Evolutionary conservation across 1,284 basidiomycete genomes (phyloP).

Genomic region (Tremellales sp.): DNA sequence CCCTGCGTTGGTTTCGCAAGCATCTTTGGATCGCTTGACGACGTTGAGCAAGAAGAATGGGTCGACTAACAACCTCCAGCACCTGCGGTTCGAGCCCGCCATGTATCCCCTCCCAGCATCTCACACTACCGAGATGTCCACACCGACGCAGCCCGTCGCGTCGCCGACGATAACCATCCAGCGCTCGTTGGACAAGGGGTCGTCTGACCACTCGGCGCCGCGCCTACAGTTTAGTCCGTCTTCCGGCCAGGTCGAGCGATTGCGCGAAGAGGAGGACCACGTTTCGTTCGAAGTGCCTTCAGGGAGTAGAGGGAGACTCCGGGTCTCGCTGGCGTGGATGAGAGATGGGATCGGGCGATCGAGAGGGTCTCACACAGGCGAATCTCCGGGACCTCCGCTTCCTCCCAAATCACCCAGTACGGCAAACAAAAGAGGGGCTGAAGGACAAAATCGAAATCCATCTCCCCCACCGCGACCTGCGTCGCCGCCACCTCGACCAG

Average conservation of each 20-base stretch:
- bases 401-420: conserved; percentile 17
- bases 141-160: background rate
- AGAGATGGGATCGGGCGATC: conserved; percentile 11
- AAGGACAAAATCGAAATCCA: background rate
- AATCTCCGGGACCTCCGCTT: conserved; percentile 11
- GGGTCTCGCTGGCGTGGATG: conserved; percentile 32
- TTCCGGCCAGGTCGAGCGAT: background rate
- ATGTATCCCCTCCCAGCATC: conserved; percentile 28
- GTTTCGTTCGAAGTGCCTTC: conserved; percentile 36
- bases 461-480: background rate
- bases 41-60: conserved; percentile 12
- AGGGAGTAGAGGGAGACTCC: conserved; percentile 22
- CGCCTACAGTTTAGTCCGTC: background rate
- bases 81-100: conserved; percentile 25
- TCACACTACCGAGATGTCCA: conserved; percentile 1
- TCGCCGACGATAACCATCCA: conserved; percentile 1
- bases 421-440: background rate
- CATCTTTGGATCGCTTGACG: conserved; percentile 11
- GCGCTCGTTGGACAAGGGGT: background rate
- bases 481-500: background rate
- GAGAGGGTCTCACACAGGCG: background rate
- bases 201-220: background rate
- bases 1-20: conserved; percentile 21
- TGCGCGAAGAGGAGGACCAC: conserved; percentile 19
- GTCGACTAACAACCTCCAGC: conserved; percentile 14